Evolutionary conservation across 768 basidiomycete species (phyloP).

Genomic region (Mycena venus): DNA sequence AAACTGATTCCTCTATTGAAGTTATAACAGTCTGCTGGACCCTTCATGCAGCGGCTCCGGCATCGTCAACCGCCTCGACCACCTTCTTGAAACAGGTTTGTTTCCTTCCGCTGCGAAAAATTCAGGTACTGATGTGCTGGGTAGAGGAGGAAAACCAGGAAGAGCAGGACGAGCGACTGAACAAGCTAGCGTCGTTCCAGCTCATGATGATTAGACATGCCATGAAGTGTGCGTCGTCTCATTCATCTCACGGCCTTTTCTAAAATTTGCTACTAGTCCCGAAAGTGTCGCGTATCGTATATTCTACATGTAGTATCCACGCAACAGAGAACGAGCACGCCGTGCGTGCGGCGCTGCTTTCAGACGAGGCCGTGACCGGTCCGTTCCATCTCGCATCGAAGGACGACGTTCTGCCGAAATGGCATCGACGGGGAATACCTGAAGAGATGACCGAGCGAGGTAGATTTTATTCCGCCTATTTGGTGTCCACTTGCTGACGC

Average conservation of each 20-base stretch:
- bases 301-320: constrained; percentile 98
- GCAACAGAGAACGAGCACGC: constrained; percentile 94
- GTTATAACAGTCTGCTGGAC: constrained; percentile 79
- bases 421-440: constrained; percentile 84
- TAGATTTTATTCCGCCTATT: constrained; percentile 40
- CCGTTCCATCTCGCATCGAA: constrained; percentile 79
- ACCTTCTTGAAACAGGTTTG: constrained; percentile 82
- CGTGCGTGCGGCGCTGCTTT: constrained; percentile 78
- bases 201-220: constrained; percentile 93
- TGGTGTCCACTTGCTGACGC: neutral
- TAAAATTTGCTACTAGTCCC: constrained; percentile 67
- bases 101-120: constrained; percentile 13
- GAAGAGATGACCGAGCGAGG: constrained; percentile 73
- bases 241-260: constrained; percentile 19
- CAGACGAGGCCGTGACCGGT: constrained; percentile 72
- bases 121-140: constrained; percentile 1
- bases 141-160: constrained; percentile 71
- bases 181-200: constrained; percentile 91
- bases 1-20: neutral
- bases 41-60: constrained; percentile 98
- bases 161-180: constrained; percentile 76
- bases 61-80: constrained; percentile 90
- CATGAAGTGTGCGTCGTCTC: constrained; percentile 81
- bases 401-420: constrained; percentile 79
- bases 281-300: constrained; percentile 84